Base-by-base conservation (phyloP, 495 filamentous ascomycete genomes). In the Schizothecium vesticola region DNA sequence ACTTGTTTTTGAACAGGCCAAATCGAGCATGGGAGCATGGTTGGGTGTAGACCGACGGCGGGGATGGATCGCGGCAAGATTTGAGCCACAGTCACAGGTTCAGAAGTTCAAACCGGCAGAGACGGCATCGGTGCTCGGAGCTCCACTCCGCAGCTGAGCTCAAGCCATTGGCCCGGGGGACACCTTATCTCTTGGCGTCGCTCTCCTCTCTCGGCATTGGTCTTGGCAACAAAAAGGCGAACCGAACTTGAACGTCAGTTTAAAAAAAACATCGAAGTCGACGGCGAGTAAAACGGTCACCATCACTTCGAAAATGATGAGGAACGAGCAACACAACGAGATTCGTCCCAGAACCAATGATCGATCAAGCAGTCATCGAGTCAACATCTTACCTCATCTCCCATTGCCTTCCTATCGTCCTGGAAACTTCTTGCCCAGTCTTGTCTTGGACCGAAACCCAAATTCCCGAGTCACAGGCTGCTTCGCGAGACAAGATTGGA, bases 161-260 rank as follows among this genome's bases (percentile, higher is more conserved):
- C 26, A 1, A 61, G 2, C 65, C 28, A 65, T 59, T 65, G 56
- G 61, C 21, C 28, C 16, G n/a, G n/a, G 2, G 55, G 2, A 23
- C 11, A 55, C 55, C 65, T 67, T 67, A 67, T 67, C 65, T 67
- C 65, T 67, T 21, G 65, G 65, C 65, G 59, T 7, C 51, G 65
- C 25, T 59, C 58, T 25, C 23, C 43, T 10, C 8, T 23, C 60
- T 62, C 62, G 43, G 59, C 36, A 59, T 33, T 65, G 28, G 26
- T 19, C 63, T 65, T 65, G 63, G 63, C 63, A 58, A n/a, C 19
- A 4, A 21, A 8, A 58, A 65, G 25, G 16, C 9, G 31, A 26
- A 31, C 28, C 19, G 31, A 26, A 31, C 33, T 51, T 51, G 16
- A 64, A 64, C 61, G 33, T 16, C 24, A 3, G 6, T 23, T 3